These are phyloP conservation scores for Tylopilus sp. DNA, from an alignment of 768 basidiomycete genomes.

Conservation along the genomic window DNA sequence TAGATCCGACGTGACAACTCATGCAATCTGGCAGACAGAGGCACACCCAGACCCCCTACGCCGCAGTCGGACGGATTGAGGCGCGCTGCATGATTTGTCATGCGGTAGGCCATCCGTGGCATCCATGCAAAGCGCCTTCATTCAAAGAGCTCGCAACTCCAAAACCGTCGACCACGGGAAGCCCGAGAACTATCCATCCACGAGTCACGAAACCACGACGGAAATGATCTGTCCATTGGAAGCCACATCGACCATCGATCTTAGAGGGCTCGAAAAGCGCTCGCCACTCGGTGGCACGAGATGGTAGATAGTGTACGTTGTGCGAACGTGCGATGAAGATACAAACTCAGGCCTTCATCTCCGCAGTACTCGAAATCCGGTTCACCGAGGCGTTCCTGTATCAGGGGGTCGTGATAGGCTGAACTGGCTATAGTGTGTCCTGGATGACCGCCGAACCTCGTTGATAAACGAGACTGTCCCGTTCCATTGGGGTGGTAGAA, in stretches of 20 bases:
- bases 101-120: slow-evolving; percentile 1
- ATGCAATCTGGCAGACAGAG: slow-evolving; percentile 7
- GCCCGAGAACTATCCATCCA: slow-evolving; percentile 4
- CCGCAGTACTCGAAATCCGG: slow-evolving; percentile 25
- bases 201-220: slow-evolving; percentile 13
- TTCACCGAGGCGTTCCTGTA: slow-evolving; percentile 29
- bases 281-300: slow-evolving; percentile 12
- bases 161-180: slow-evolving; percentile 10
- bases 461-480: slow-evolving; percentile 13
- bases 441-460: slow-evolving; percentile 6
- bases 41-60: not conserved
- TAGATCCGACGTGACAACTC: slow-evolving; percentile 1
- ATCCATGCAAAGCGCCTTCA: slow-evolving; percentile 4
- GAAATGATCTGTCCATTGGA: slow-evolving; percentile 20
- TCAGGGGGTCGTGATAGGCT: slow-evolving; percentile 10
- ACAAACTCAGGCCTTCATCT: slow-evolving; percentile 24
- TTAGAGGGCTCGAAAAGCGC: slow-evolving; percentile 1
- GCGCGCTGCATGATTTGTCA: not conserved
- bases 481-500: slow-evolving; percentile 6
- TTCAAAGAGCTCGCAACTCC: slow-evolving; percentile 5
- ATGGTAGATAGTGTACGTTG: slow-evolving; percentile 12
- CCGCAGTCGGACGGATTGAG: not conserved
- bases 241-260: slow-evolving; percentile 22
- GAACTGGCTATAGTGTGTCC: slow-evolving; percentile 27
- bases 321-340: slow-evolving; percentile 26